Evolutionary conservation across 139 green algal genomes (phyloP).

Genomic region (Chlorella sp.): DNA sequence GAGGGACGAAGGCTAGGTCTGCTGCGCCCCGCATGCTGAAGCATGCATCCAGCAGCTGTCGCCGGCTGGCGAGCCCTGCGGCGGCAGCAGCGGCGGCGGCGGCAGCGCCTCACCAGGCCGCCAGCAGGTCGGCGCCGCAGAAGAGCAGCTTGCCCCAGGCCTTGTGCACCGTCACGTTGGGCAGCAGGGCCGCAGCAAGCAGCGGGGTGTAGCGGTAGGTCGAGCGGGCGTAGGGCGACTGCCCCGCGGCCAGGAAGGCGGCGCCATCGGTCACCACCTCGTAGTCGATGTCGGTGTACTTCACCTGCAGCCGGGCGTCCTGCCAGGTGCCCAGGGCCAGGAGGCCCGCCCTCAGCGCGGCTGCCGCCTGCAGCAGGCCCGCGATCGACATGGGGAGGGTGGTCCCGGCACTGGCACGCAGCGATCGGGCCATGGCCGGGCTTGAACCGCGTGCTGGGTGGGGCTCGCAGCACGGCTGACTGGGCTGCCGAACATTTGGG

Average conservation of each 20-base stretch:
- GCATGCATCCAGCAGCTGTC: neutral
- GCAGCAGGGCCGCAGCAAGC: constrained; percentile 83
- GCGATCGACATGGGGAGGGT: neutral
- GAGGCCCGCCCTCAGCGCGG: constrained; percentile 55
- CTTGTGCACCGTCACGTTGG: constrained; percentile 76
- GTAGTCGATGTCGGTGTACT: constrained; percentile 97
- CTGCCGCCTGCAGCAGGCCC: constrained; percentile 35
- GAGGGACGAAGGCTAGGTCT: neutral
- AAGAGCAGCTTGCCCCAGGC: constrained; percentile 93
- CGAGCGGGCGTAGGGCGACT: constrained; percentile 52
- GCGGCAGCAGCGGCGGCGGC: neutral
- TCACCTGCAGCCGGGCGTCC: constrained; percentile 67
- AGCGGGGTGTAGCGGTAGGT: constrained; percentile 91
- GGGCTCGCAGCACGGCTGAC: too few relatives aligned
- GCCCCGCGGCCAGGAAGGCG: constrained; percentile 32
- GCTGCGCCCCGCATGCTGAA: neutral
- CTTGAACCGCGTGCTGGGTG: too few relatives aligned
- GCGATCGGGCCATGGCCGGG: too few relatives aligned
- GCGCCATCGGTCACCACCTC: constrained; percentile 76
- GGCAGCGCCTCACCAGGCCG: constrained; percentile 43
- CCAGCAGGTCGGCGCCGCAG: constrained; percentile 68
- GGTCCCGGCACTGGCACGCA: too few relatives aligned
- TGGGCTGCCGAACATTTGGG: too few relatives aligned
- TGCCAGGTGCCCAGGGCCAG: constrained; percentile 70
- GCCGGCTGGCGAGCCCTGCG: neutral